Base-by-base conservation (phyloP, 805 yeast genomes). In the Millerozyma miso region DNA sequence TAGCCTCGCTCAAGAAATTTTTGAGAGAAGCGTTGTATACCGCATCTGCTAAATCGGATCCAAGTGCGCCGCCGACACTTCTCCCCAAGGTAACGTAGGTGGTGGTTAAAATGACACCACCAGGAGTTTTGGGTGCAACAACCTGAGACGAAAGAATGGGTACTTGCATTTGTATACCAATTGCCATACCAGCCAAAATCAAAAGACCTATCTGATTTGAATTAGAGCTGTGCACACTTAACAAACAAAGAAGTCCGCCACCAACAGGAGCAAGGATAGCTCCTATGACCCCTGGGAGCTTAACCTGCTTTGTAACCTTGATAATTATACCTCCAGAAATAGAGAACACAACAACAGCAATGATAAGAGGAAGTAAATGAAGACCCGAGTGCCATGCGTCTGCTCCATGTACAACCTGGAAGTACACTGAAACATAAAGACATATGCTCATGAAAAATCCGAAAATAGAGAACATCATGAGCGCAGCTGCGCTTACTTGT, bases 91-190 rank as follows among this genome's bases (percentile, higher is more conserved):
- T 65, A 43, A 74, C 42, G 39, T 69, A 62, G 0, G 79, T 58
- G 4, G 81, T 75, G 2, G 76, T 65, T 56, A 77, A 54, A 37
- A 79, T 74, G 4, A 67, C 63, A 3, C 74, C 68, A 13, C 82
- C 83, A 4, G 76, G 68, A 1, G 63, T 55, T 45, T 76, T 73
- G 29, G 83, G 81, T 8, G 79, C 78, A 17, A 67, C 59, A 6
- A 78, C 55, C 50, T 78, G 81, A 1, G 75, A 65, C 1, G 72
- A 55, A 26, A 76, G 52, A 37, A 75, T 59, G 13, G 67, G 49
- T 1, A 77, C 60, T 53, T 78, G 82, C 54, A 76, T 59, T 41
- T 59, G 62, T 13, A 74, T 26, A 2, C 85, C 85, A 35, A 69
- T 55, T 0, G 75, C 65, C 4, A 71, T 59, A 19, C 85, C 85